These are phyloP conservation scores for Aspergillus aculeatinus DNA, from an alignment of 2,329 filamentous ascomycete genomes.

Conservation along the genomic window DNA sequence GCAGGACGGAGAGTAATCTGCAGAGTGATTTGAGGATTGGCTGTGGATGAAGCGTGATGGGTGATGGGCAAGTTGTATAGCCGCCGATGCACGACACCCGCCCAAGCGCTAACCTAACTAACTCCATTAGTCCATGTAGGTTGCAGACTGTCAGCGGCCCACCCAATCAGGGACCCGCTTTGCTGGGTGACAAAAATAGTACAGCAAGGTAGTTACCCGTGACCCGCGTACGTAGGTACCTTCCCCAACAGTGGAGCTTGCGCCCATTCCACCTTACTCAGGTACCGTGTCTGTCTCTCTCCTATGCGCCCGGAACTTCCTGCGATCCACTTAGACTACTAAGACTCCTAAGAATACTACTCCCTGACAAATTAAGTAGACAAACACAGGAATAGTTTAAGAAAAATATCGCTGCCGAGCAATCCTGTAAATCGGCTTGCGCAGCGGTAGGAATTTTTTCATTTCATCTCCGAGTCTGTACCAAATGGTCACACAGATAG, in stretches of 20 bases:
- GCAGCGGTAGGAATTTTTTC: background rate
- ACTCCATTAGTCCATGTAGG: background rate
- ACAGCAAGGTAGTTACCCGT: no score
- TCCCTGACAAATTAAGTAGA: no score
- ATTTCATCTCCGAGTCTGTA: constrained; percentile 1
- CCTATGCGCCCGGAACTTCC: background rate
- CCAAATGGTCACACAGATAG: constrained; percentile 4
- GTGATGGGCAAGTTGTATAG: constrained; percentile 12
- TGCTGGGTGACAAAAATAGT: background rate
- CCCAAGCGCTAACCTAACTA: background rate
- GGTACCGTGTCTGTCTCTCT: background rate
- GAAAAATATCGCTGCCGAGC: background rate
- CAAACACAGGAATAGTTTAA: background rate
- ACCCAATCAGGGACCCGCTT: constrained; percentile 10
- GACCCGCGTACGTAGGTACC: background rate
- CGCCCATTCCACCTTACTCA: no score
- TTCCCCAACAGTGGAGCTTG: no score
- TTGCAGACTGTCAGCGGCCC: background rate
- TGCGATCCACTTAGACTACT: no score
- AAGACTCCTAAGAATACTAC: no score
- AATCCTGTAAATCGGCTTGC: background rate
- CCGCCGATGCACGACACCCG: constrained; percentile 17
- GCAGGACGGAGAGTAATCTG: constrained; percentile 10
- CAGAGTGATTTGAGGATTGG: constrained; percentile 17
- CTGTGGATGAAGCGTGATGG: background rate